Evolutionary conservation across 768 basidiomycete species (phyloP).

Genomic region (Phylloporus sp.): DNA sequence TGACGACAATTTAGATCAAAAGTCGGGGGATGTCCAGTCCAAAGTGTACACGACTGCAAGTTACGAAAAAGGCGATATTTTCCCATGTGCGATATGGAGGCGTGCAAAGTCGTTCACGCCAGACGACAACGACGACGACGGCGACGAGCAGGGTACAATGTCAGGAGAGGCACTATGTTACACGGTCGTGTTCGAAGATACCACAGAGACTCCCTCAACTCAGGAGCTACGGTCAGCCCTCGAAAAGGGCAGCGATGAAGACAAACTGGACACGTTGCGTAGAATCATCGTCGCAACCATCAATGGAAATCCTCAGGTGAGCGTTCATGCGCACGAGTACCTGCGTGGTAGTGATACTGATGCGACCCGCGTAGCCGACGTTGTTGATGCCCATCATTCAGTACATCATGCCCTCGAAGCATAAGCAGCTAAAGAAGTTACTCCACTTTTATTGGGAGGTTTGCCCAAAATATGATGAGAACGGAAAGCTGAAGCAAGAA

Average conservation of each 20-base stretch:
- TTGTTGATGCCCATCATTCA: slow-evolving; percentile 98
- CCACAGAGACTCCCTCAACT: slow-evolving; percentile 68
- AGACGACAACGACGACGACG: slow-evolving; percentile 10
- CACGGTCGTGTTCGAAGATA: slow-evolving; percentile 72
- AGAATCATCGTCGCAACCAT: slow-evolving; percentile 90
- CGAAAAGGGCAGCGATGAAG: slow-evolving; percentile 95
- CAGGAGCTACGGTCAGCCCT: slow-evolving; percentile 77
- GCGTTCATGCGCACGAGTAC: slow-evolving; percentile 17
- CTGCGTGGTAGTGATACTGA: not conserved
- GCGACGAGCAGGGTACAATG: slow-evolving; percentile 17
- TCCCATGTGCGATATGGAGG: slow-evolving; percentile 1
- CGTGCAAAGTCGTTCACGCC: not conserved
- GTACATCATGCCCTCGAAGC: slow-evolving; percentile 91
- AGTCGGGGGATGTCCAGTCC: too few relatives aligned
- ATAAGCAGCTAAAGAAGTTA: slow-evolving; percentile 96
- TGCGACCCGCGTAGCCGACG: slow-evolving; percentile 51
- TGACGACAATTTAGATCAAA: too few relatives aligned
- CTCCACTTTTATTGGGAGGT: slow-evolving; percentile 97
- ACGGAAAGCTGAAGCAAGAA: slow-evolving; percentile 97
- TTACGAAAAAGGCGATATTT: slow-evolving; percentile 4
- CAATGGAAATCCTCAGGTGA: slow-evolving; percentile 89
- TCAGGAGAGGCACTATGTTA: slow-evolving; percentile 65
- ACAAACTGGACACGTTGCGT: slow-evolving; percentile 93
- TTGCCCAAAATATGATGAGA: slow-evolving; percentile 96
- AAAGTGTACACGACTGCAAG: too few relatives aligned